These are phyloP conservation scores for Phytopythium kandeliae DNA, from an alignment of 352 stramenopile species.

Conservation along the genomic window DNA sequence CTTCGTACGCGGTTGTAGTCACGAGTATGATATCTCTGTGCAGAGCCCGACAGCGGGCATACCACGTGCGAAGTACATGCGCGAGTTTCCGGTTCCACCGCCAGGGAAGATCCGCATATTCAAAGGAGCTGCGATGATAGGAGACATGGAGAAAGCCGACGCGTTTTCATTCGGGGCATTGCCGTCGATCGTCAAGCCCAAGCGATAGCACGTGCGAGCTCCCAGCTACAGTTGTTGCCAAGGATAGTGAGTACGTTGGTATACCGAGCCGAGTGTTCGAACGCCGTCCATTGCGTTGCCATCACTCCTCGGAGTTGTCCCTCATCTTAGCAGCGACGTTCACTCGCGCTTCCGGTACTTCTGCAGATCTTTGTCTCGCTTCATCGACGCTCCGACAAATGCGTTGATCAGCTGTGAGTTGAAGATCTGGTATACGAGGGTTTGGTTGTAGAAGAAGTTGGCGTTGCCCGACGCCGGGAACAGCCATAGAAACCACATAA, in stretches of 20 bases:
- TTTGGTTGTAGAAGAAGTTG: constrained; percentile 90
- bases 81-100: constrained; percentile 40
- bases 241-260: too few relatives aligned
- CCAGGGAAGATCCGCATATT: constrained; percentile 29
- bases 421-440: constrained; percentile 84
- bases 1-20: too few relatives aligned
- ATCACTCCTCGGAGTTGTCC: neutral
- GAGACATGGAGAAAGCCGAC: constrained; percentile 10
- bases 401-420: constrained; percentile 68
- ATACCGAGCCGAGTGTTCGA: too few relatives aligned
- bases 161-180: constrained; percentile 19
- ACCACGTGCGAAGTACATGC: constrained; percentile 31
- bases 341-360: constrained; percentile 33
- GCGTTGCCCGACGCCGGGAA: constrained; percentile 80
- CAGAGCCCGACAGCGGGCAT: constrained; percentile 6
- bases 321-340: neutral
- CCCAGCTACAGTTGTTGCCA: neutral
- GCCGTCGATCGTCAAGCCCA: constrained; percentile 24
- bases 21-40: neutral
- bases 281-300: too few relatives aligned
- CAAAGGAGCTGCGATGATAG: neutral
- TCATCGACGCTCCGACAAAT: constrained; percentile 77
- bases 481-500: constrained; percentile 88
- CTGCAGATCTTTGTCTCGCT: constrained; percentile 76
- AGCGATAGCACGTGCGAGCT: constrained; percentile 21